These are phyloP conservation scores for Metschnikowia cubensis DNA, from an alignment of 805 yeast genomes.

Conservation along the genomic window DNA sequence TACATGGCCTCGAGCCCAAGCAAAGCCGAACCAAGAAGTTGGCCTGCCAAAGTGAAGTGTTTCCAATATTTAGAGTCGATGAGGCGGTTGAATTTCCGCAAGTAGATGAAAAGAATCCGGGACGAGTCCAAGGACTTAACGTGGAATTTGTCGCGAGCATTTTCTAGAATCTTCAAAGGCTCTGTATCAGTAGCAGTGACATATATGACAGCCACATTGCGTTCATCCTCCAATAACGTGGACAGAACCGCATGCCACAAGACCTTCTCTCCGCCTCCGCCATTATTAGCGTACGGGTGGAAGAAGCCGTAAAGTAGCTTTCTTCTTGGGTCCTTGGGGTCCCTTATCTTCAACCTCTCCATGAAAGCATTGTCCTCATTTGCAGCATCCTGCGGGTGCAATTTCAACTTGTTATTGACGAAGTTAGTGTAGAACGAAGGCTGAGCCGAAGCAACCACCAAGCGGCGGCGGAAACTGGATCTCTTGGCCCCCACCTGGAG, in stretches of 20 bases:
- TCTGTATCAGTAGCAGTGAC: conserved; percentile 58
- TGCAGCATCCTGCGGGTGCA: conserved; percentile 27
- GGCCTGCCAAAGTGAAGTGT: conserved; percentile 77
- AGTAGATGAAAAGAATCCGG: conserved; percentile 59
- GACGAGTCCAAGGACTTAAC: conserved; percentile 41
- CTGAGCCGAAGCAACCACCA: conserved; percentile 31
- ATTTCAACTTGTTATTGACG: conserved; percentile 33
- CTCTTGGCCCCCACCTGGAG: conserved; percentile 34
- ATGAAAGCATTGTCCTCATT: conserved; percentile 22
- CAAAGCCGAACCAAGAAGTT: conserved; percentile 73
- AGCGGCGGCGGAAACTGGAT: conserved; percentile 37
- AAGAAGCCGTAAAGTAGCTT: conserved; percentile 71
- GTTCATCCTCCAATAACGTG: conserved; percentile 48
- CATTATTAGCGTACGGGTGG: conserved; percentile 94
- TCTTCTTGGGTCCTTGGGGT: conserved; percentile 36
- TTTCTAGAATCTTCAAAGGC: conserved; percentile 46
- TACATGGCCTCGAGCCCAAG: conserved; percentile 68
- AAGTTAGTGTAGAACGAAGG: conserved; percentile 40
- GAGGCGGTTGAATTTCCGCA: conserved; percentile 47
- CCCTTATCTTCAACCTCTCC: conserved; percentile 27
- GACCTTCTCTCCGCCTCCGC: conserved; percentile 98
- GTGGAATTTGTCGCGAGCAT: conserved; percentile 54
- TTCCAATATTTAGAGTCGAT: conserved; percentile 77
- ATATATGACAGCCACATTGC: conserved; percentile 64
- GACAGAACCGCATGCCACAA: conserved; percentile 88